Evolutionary conservation across 2,329 filamentous ascomycete species (phyloP), one percentile per base, ranked within the genome.

Genomic region (Monosporascus sp.): DNA sequence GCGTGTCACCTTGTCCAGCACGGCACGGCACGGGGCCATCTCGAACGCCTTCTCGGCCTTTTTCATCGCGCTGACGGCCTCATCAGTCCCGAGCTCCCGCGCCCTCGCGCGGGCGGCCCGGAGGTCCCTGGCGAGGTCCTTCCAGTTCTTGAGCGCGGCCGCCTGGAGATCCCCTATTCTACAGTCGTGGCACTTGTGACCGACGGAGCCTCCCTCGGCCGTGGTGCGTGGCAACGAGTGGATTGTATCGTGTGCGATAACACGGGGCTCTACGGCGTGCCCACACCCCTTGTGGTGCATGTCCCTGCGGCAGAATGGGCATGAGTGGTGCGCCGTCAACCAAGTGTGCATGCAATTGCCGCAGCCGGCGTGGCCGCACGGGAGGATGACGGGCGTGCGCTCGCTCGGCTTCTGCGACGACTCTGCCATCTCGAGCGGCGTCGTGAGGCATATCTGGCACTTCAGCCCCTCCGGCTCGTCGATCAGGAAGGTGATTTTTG

Each of bases 281-380:
- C 61, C 51, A 53, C 70, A 74, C 4, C 47, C 53, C 2, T 52
- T 37, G 54, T 72, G 63, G 5, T 31, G 47, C 56, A 73, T 55
- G 3, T 51, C 18, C 9, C 55, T 40, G 18, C 69, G 63, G 51
- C 71, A 74, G 53, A 73, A 71, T 1, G 68, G 72, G 48, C 72
- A 74, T 9, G 48, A 56, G 3, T 52, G 35, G 37, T 68, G 50
- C 1, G 26, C 35, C 0, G 28, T 24, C 6, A 70, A 46, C 68
- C 70, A 72, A 2, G 18, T 37, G 2, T 52, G 38, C 17, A 73
- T 49, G 41, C 71, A 73, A 2, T 8, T 17, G 5, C 54, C 45
- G 49, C 71, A 69, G 4, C 58, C 67, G 5, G 67, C 54, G 50
- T 75, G 72, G 0, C 69, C 70, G 40, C 71, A 73, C 0, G 72